Evolutionary conservation across 805 yeast genomes (phyloP).

Genomic region (Starmerella etchellsii): DNA sequence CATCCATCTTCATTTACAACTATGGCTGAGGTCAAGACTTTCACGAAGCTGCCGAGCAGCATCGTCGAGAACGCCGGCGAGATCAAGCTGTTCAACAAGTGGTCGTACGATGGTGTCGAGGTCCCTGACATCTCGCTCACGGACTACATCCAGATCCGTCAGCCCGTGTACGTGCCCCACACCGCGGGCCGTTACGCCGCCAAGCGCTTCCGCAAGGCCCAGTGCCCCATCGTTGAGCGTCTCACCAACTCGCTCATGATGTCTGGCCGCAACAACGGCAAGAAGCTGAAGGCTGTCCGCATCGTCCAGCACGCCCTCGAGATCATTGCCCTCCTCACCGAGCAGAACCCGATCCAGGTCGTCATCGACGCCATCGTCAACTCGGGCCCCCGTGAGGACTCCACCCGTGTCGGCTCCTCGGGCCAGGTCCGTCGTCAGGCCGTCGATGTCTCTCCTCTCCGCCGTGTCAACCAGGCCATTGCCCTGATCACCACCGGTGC

Average conservation of each 20-base stretch:
- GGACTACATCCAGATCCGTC: constrained; percentile 96
- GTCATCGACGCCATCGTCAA: constrained; percentile 97
- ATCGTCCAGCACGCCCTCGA: constrained; percentile 98
- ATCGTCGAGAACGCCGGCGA: constrained; percentile 92
- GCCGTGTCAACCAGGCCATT: constrained; percentile 99
- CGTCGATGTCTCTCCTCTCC: constrained; percentile 99
- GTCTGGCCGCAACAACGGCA: constrained; percentile 99
- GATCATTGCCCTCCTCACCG: constrained; percentile 93
- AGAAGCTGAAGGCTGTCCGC: constrained; percentile 99
- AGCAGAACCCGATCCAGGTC: constrained; percentile 98
- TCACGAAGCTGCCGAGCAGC: constrained; percentile 93
- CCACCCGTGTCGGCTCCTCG: constrained; percentile 99
- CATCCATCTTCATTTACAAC: no score
- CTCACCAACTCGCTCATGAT: constrained; percentile 99
- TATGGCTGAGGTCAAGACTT: constrained; percentile 62
- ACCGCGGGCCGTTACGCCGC: constrained; percentile 99
- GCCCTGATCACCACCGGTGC: constrained; percentile 96
- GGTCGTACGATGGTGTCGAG: constrained; percentile 97
- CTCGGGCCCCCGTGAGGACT: constrained; percentile 99
- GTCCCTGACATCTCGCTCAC: constrained; percentile 95
- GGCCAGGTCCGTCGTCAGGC: constrained; percentile 99
- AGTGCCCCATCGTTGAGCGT: constrained; percentile 98
- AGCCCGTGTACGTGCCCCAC: constrained; percentile 96
- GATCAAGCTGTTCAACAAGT: constrained; percentile 98
- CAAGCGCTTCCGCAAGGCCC: constrained; percentile 99